Evolutionary conservation across 2,329 filamentous ascomycete species (phyloP).

Genomic region (Hypocreales sp.): DNA sequence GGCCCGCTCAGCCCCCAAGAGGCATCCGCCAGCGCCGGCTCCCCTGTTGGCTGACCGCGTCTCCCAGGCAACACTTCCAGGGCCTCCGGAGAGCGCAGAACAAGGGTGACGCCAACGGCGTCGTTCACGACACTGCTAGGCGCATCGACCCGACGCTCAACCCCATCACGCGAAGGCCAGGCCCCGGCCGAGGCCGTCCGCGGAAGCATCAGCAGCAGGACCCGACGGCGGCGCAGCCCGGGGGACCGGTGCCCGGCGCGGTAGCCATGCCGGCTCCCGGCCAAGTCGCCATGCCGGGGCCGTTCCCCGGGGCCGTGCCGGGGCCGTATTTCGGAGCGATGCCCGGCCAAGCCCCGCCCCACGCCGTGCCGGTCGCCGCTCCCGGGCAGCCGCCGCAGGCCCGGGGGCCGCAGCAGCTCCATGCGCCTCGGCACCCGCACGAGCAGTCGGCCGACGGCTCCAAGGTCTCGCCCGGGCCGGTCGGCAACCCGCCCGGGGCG

Average conservation of each 20-base stretch:
- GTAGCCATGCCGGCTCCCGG: conserved; percentile 1
- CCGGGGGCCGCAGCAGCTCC: too few species aligned
- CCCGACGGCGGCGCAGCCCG: not conserved
- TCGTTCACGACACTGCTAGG: conserved; percentile 16
- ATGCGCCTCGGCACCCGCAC: not conserved
- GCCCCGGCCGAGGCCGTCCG: conserved; percentile 39
- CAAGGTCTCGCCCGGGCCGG: not conserved
- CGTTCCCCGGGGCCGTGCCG: not conserved
- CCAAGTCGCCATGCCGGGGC: not conserved
- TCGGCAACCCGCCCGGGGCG: too few species aligned
- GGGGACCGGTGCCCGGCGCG: not conserved
- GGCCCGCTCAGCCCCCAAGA: too few species aligned
- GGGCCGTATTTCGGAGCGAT: conserved; percentile 1
- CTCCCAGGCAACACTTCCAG: conserved; percentile 43
- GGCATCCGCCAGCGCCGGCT: too few species aligned
- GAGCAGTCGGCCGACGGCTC: not conserved
- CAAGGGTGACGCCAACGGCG: conserved; percentile 28
- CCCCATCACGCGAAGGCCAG: conserved; percentile 44
- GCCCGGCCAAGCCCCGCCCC: not conserved
- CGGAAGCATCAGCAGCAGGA: conserved; percentile 24
- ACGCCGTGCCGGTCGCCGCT: not conserved
- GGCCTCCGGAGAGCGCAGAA: conserved; percentile 39
- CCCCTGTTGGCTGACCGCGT: too few species aligned
- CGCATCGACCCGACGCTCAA: conserved; percentile 36
- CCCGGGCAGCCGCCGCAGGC: not conserved